Evolutionary conservation across 192 early-diverging fungal species (phyloP).

Genomic region (Spizellomyces punctatus): DNA sequence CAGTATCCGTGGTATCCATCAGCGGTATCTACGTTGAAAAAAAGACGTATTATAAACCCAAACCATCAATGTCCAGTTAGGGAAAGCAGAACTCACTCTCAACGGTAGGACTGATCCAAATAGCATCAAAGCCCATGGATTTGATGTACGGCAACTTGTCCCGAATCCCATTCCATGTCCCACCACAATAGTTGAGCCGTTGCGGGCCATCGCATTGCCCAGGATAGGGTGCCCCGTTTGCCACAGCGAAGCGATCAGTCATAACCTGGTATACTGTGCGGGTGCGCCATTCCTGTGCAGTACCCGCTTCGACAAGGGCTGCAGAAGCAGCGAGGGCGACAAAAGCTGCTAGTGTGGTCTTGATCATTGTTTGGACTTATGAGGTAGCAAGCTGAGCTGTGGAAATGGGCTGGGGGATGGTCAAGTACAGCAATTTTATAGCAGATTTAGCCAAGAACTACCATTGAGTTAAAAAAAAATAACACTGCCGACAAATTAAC

Average conservation of each 20-base stretch:
- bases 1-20: slow-evolving; percentile 52
- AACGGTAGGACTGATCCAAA: slow-evolving; percentile 33
- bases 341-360: not conserved
- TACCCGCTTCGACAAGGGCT: not conserved
- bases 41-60: not conserved
- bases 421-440: not conserved
- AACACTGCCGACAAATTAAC: too few relatives aligned
- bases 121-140: slow-evolving; percentile 55
- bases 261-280: slow-evolving; percentile 52
- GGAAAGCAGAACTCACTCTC: slow-evolving; percentile 12
- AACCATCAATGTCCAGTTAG: not conserved
- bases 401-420: too few relatives aligned
- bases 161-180: slow-evolving; percentile 46
- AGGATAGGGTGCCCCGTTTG: slow-evolving; percentile 8
- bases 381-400: too few relatives aligned
- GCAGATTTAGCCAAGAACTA: not conserved
- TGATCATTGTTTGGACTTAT: not conserved
- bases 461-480: too few relatives aligned
- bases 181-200: slow-evolving; percentile 47
- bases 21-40: slow-evolving; percentile 6
- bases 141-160: slow-evolving; percentile 50
- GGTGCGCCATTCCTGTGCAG: slow-evolving; percentile 29
- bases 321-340: not conserved
- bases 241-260: slow-evolving; percentile 47
- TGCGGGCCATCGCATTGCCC: slow-evolving; percentile 10